Evolutionary conservation across 1,284 basidiomycete genomes (phyloP).

Genomic region (Irpex lacteus): DNA sequence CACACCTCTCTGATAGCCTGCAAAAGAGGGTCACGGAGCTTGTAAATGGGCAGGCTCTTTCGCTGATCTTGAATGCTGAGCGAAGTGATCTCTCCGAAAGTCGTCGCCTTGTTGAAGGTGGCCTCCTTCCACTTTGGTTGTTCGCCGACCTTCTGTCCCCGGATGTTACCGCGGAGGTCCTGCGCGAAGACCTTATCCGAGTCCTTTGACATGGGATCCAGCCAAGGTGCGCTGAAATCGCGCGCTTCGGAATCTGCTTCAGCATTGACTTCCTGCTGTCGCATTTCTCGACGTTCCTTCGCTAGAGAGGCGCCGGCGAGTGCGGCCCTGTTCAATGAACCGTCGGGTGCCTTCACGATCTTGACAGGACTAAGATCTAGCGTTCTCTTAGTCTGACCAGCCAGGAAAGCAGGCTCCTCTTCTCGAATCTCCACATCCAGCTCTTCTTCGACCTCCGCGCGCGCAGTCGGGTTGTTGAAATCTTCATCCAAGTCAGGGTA

Average conservation of each 20-base stretch:
- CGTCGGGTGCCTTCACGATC: slow-evolving; percentile 93
- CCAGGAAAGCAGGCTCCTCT: slow-evolving; percentile 94
- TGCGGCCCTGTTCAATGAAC: slow-evolving; percentile 93
- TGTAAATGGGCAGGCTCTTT: slow-evolving; percentile 91
- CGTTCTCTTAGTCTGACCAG: slow-evolving; percentile 94
- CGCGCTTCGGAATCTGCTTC: slow-evolving; percentile 90
- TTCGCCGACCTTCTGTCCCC: slow-evolving; percentile 81
- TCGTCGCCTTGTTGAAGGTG: slow-evolving; percentile 95
- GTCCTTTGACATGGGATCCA: slow-evolving; percentile 95
- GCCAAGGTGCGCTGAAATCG: slow-evolving; percentile 94
- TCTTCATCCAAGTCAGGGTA: slow-evolving; percentile 97
- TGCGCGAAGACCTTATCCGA: slow-evolving; percentile 90
- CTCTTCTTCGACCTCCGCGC: slow-evolving; percentile 91
- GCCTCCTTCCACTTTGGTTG: slow-evolving; percentile 91
- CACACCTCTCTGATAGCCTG: slow-evolving; percentile 85
- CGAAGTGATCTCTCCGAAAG: slow-evolving; percentile 89
- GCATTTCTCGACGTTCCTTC: slow-evolving; percentile 92
- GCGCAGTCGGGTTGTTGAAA: slow-evolving; percentile 72
- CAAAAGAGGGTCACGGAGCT: slow-evolving; percentile 89
- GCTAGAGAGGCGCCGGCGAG: slow-evolving; percentile 90
- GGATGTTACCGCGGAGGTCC: slow-evolving; percentile 82
- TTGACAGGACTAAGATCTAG: slow-evolving; percentile 97
- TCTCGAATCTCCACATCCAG: slow-evolving; percentile 97
- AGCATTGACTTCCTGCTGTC: slow-evolving; percentile 94
- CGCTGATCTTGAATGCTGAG: slow-evolving; percentile 95